A percentile compares a stretch with the other conserved stretches of the same genome.
These are phyloP conservation scores for Erodium trifolium DNA, from an alignment of 441 rosid genomes.

Conservation along the genomic window DNA sequence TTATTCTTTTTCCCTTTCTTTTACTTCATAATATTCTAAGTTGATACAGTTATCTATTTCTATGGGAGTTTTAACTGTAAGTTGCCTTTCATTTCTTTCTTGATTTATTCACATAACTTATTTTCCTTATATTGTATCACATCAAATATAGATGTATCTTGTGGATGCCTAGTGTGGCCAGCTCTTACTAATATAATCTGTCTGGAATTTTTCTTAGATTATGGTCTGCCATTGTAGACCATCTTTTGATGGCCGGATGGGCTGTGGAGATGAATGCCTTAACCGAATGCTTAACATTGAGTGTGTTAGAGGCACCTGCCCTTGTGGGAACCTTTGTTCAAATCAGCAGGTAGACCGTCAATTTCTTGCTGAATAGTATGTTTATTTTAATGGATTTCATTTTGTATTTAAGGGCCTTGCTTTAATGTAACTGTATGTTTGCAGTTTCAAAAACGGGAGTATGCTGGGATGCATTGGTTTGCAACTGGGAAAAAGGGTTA, in stretches of 20 bases:
- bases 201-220: slow-evolving; percentile 39
- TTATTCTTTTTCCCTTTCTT: too few relatives aligned
- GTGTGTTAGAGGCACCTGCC: slow-evolving; percentile 88
- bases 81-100: too few relatives aligned
- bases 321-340: slow-evolving; percentile 80
- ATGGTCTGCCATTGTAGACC: slow-evolving; percentile 92
- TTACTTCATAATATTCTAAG: too few relatives aligned
- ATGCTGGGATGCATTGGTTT: slow-evolving; percentile 66
- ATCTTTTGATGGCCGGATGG: slow-evolving; percentile 48
- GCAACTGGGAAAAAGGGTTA: slow-evolving; percentile 91
- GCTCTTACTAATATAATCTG: neutral
- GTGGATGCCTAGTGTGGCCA: too few relatives aligned
- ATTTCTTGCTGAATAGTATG: slow-evolving; percentile 14
- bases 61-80: too few relatives aligned
- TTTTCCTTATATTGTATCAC: too few relatives aligned
- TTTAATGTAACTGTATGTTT: slow-evolving; percentile 25
- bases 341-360: slow-evolving; percentile 66
- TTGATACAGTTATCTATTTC: too few relatives aligned
- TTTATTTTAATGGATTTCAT: slow-evolving; percentile 6
- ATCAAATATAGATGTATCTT: too few relatives aligned
- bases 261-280: slow-evolving; percentile 93
- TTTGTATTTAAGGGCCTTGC: slow-evolving; percentile 17
- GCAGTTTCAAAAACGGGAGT: slow-evolving; percentile 87
- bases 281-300: slow-evolving; percentile 94
- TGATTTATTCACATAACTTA: too few relatives aligned